phyloP scores from a whole-genome alignment of 2,329 filamentous ascomycete genomes.

The Hypomyces rosellus region DNA sequence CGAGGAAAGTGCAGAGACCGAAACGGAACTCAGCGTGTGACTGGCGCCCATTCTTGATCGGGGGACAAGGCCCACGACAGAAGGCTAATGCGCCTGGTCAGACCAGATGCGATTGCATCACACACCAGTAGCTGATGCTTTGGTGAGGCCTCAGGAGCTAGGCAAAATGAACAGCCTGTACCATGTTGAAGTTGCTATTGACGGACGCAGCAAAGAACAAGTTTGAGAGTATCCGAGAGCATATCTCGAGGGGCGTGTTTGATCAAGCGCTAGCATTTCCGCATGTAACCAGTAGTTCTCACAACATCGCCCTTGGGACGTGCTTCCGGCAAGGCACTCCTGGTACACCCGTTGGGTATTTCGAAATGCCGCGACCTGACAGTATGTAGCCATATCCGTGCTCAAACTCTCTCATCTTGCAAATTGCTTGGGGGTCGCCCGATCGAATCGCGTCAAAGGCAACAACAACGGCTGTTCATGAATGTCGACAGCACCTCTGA shows the following conservation, averaged over 20 bases:
- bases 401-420: conserved; percentile 34
- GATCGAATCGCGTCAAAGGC: conserved; percentile 12
- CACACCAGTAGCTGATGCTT: conserved; percentile 37
- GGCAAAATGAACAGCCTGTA: conserved; percentile 16
- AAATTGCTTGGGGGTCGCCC: conserved; percentile 6
- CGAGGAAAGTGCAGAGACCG: conserved; percentile 40
- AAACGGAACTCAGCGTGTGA: conserved; percentile 25
- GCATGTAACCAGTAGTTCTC: conserved; percentile 38
- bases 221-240: conserved; percentile 37
- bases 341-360: conserved; percentile 13
- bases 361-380: conserved; percentile 36
- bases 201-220: conserved; percentile 4
- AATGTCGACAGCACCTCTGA: conserved; percentile 26
- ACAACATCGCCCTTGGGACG: conserved; percentile 23
- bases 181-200: not conserved
- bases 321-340: conserved; percentile 41
- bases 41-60: conserved; percentile 44
- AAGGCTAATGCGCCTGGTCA: conserved; percentile 54
- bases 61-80: conserved; percentile 37
- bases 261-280: conserved; percentile 36
- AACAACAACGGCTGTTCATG: conserved; percentile 14
- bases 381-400: conserved; percentile 42
- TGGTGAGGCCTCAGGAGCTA: conserved; percentile 36
- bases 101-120: conserved; percentile 40
- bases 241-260: conserved; percentile 32